phyloP scores from a whole-genome alignment of 2,329 filamentous ascomycete species.

The Aspergillus aculeatus region DNA sequence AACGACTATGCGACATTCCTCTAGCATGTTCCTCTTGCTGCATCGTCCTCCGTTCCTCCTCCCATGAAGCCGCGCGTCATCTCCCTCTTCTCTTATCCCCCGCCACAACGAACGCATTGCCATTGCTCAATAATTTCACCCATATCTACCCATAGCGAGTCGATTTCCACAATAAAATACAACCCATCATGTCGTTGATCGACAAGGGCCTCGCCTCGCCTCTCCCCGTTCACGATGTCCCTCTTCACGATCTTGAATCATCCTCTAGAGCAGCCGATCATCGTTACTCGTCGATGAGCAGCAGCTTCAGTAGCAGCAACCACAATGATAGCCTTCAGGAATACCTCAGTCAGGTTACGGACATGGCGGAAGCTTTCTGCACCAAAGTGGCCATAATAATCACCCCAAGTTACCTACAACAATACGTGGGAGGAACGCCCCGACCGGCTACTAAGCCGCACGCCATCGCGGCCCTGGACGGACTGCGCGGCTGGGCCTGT shows the following conservation, averaged over 20 bases:
- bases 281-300: not conserved
- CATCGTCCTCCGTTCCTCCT: not conserved
- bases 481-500: conserved; percentile 45
- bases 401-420: conserved; percentile 39
- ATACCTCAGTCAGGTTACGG: conserved; percentile 25
- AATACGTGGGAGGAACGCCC: conserved; percentile 31
- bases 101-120: not conserved
- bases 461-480: conserved; percentile 43
- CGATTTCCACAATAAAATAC: not conserved
- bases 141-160: not conserved
- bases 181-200: conserved; percentile 15
- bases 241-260: conserved; percentile 31
- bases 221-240: conserved; percentile 28
- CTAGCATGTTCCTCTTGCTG: not conserved
- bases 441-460: conserved; percentile 32
- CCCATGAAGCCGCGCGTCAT: not conserved
- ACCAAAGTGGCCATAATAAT: conserved; percentile 30
- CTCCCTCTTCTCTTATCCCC: not conserved
- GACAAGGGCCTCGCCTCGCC: conserved; percentile 19
- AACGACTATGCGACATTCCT: not conserved
- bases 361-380: conserved; percentile 22
- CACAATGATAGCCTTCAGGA: not conserved
- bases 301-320: not conserved
- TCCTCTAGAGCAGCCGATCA: conserved; percentile 11
- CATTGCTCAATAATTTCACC: not conserved